Evolutionary conservation across 164 flowering plant genomes (phyloP).

Genomic region (Berberis vulgaris): DNA sequence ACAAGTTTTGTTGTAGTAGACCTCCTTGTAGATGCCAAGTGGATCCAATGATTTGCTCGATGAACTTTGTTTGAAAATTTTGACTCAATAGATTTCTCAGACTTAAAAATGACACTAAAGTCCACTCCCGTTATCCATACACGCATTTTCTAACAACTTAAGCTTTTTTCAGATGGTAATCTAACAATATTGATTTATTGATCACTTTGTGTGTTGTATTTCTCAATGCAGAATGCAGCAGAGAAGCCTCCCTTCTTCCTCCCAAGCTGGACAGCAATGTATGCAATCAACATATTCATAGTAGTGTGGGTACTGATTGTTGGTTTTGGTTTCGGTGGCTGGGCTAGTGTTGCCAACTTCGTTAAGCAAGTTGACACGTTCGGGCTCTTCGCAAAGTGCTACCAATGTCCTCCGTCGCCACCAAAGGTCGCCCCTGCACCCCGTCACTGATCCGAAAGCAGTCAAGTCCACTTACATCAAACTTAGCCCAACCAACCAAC

Average conservation of each 20-base stretch:
- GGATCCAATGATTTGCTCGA: no score
- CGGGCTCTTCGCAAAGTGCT: not conserved
- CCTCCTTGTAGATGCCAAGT: no score
- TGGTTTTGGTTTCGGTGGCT: constrained; percentile 81
- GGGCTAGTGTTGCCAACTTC: constrained; percentile 81
- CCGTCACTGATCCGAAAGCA: not conserved
- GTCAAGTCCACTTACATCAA: not conserved
- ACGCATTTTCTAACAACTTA: no score
- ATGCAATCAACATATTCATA: not conserved
- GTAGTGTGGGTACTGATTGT: constrained; percentile 51
- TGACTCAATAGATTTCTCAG: no score
- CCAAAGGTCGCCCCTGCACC: not conserved
- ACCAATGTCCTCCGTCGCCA: not conserved
- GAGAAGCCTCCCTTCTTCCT: constrained; percentile 55
- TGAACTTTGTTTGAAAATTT: no score
- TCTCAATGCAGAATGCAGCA: constrained; percentile 54
- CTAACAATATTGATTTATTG: no score
- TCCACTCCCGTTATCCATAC: no score
- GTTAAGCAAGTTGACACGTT: constrained; percentile 16
- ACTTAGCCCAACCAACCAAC: not conserved
- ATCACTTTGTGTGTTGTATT: not conserved
- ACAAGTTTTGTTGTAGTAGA: no score
- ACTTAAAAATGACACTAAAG: no score
- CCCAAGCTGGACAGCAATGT: not conserved
- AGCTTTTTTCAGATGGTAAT: no score